A percentile compares a stretch with the other conserved stretches of the same genome.
Evolutionary conservation across 768 basidiomycete genomes (phyloP).

Genomic region (Tulasnella sp.): DNA sequence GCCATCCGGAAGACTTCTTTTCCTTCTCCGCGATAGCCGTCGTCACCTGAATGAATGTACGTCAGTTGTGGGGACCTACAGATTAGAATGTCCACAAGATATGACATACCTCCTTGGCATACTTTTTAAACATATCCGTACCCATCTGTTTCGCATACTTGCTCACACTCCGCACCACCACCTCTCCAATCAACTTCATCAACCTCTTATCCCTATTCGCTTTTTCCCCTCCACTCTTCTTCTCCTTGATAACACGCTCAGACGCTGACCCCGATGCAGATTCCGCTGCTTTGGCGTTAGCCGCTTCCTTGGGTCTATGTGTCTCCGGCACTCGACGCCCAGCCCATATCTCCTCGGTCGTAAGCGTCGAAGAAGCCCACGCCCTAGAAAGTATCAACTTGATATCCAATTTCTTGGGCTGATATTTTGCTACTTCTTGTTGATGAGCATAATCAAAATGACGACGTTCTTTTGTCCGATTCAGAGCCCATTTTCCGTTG

Average conservation of each 20-base stretch:
- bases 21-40: slow-evolving; percentile 85
- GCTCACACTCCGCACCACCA: slow-evolving; percentile 88
- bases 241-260: slow-evolving; percentile 38
- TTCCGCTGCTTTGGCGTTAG: slow-evolving; percentile 17
- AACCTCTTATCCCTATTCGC: slow-evolving; percentile 53
- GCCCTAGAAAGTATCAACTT: too few species aligned
- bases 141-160: slow-evolving; percentile 69
- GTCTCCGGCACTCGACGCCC: slow-evolving; percentile 28
- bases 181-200: slow-evolving; percentile 67
- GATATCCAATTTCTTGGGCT: too few species aligned
- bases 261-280: slow-evolving; percentile 1
- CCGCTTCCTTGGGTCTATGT: slow-evolving; percentile 22
- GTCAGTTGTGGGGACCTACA: neutral
- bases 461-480: too few species aligned
- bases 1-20: slow-evolving; percentile 75
- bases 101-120: slow-evolving; percentile 75
- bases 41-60: slow-evolving; percentile 47
- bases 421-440: slow-evolving; percentile 25
- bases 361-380: too few species aligned
- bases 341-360: slow-evolving; percentile 20
- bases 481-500: too few species aligned
- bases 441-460: slow-evolving; percentile 31
- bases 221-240: slow-evolving; percentile 30
- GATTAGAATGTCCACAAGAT: neutral
- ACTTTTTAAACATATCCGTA: slow-evolving; percentile 78